Evolutionary conservation across 768 basidiomycete genomes (phyloP), one percentile per base, ranked within the genome.

Genomic region (Pleurotus ostreatus): DNA sequence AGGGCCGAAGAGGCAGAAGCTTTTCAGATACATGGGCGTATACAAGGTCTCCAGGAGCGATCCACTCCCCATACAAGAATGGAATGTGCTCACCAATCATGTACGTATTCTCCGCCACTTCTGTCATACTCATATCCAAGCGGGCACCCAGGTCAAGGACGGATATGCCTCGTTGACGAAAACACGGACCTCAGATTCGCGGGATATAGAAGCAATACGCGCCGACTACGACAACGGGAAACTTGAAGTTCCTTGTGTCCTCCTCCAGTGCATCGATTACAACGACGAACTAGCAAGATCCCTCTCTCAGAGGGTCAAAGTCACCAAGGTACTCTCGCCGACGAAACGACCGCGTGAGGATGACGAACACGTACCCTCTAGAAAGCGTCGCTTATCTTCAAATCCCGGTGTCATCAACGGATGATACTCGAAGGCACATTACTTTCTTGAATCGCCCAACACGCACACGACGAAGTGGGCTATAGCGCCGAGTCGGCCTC

Each of bases 231-330:
- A 78, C 49, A 55, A 60, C 13, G 80, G 80, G 15, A 59, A 70
- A 51, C 66, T 77, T 16, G 62, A 60, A 9, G 78, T 78, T 8
- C 80, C 80, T 4, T 83, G 81, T 59, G 77, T 82, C 45, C 70
- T 70, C 45, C 66, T 84, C 30, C 68, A 73, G 53, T 81, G 75
- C 60, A 63, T 77, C 18, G 70, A 66, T 37, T 83, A 78, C 63
- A 73, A 80, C 60, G 65, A 73, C 12, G 65, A 64, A 25, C 69
- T 84, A 11, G 74, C 71, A 12, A 55, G 46, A 20, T 45, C 47
- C 47, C 55, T 55, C 26, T 54, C 39, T 2, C 55, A n/a, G 18
- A 55, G 20, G 37, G 55, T 38, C 55, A 59, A 58, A 44, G 45
- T 30, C 57, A 55, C 53, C 18, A 46, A 41, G 46, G 55, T 44